phyloP scores from a whole-genome alignment of 2,329 filamentous ascomycete species.

The Phialophora macrospora region DNA sequence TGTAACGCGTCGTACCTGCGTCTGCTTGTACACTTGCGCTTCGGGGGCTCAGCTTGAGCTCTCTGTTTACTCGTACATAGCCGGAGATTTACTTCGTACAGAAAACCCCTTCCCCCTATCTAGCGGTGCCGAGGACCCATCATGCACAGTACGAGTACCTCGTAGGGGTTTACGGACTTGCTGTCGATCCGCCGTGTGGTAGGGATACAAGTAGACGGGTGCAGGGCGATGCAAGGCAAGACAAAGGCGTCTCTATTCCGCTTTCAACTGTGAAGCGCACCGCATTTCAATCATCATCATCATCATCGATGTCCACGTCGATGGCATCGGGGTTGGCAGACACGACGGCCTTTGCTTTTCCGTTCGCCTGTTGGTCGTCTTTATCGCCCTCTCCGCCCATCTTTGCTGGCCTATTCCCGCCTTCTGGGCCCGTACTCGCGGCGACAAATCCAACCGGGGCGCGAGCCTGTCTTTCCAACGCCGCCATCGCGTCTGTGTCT shows the following conservation, averaged over 20 bases:
- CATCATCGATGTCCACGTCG: conserved; percentile 68
- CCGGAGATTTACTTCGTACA: no score
- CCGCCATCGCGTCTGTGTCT: conserved; percentile 77
- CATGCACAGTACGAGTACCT: no score
- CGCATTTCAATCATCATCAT: conserved; percentile 28
- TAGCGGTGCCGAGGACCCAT: no score
- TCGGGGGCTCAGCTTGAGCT: no score
- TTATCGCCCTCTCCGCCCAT: conserved; percentile 44
- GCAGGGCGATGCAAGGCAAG: not conserved
- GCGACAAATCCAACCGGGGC: conserved; percentile 91
- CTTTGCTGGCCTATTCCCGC: conserved; percentile 56
- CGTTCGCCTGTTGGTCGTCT: not conserved
- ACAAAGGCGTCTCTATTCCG: not conserved
- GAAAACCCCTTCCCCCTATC: no score
- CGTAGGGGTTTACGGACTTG: no score
- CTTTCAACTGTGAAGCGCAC: not conserved
- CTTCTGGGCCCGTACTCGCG: conserved; percentile 74
- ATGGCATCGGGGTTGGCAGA: conserved; percentile 83
- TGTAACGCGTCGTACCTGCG: no score
- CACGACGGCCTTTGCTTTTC: conserved; percentile 35
- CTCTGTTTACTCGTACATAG: no score
- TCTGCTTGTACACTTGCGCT: no score
- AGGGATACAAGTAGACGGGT: no score
- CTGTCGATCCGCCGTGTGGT: no score
- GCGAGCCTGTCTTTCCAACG: conserved; percentile 82